Percentiles rank a stretch among this genome's conserved stretches.
These are phyloP conservation scores for Phytophthora pinifolia DNA, from an alignment of 352 stramenopile species.

Conservation along the genomic window DNA sequence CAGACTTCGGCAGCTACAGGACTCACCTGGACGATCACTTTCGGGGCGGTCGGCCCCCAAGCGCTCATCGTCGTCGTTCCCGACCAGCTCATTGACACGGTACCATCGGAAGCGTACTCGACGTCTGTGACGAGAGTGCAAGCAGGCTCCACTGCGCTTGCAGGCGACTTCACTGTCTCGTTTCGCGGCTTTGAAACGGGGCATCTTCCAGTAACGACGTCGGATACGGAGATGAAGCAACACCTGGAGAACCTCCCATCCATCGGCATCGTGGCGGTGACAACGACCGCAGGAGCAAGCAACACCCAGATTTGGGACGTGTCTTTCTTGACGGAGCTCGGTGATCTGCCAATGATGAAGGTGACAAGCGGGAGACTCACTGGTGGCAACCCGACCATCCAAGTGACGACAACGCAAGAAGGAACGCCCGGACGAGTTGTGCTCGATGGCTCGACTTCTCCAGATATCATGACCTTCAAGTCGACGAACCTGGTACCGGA, in stretches of 20 bases:
- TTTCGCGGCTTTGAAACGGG: conserved; percentile 80
- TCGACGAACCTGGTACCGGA: conserved; percentile 86
- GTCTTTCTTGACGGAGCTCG: conserved; percentile 93
- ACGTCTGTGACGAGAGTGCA: conserved; percentile 47
- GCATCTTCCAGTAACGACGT: conserved; percentile 54
- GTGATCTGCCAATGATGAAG: conserved; percentile 92
- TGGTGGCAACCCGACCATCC: conserved; percentile 55
- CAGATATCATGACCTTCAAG: conserved; percentile 78
- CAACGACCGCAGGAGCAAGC: conserved; percentile 42
- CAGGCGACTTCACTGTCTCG: conserved; percentile 81
- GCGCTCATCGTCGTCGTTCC: conserved; percentile 54
- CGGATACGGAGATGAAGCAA: conserved; percentile 69
- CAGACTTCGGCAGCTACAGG: conserved; percentile 42
- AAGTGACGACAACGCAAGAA: conserved; percentile 76
- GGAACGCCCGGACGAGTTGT: conserved; percentile 90
- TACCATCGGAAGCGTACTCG: conserved; percentile 43
- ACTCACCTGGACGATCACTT: conserved; percentile 71
- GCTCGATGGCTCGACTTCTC: conserved; percentile 89
- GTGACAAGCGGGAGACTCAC: conserved; percentile 88
- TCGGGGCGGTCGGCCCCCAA: conserved; percentile 54
- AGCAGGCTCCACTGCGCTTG: conserved; percentile 49
- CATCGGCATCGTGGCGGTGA: conserved; percentile 79
- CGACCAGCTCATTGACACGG: conserved; percentile 57
- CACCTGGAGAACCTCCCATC: conserved; percentile 89
- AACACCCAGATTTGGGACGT: conserved; percentile 88